Evolutionary conservation across 2,329 filamentous ascomycete genomes (phyloP), one percentile per base, ranked within the genome.

Genomic region (Fusarium zealandicum): DNA sequence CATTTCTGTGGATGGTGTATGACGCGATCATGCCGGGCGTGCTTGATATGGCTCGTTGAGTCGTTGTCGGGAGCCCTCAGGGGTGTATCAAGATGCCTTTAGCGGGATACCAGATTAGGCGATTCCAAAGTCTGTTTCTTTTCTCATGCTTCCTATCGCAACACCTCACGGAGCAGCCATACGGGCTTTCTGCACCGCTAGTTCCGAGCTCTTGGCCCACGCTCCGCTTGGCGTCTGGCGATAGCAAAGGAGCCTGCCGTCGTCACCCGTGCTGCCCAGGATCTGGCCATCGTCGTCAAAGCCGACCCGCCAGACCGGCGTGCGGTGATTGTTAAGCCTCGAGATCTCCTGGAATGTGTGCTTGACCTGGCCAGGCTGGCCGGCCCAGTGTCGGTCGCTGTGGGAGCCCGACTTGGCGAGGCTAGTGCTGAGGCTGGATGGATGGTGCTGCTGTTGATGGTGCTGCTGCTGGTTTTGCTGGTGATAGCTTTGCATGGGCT

Each of bases 211-310:
- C 72, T 84, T 83, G 0, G 79, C 80, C 84, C 84, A 87, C 8
- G 74, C 67, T 0, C 83, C 83, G 52, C 80, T 80, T 0, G 83
- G 82, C 35, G 76, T 79, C 71, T 87, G 83, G 12, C 85, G 79
- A 68, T 85, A 88, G 57, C 85, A 84, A 65, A 86, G 73, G 53
- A 88, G 68, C 69, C 80, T 83, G 10, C 89, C 90, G 70, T 93
- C 89, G 60, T 93, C 90, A 3, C 90, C 90, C 1, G 89, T 90
- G 33, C 87, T 89, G 2, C 90, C 86, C 7, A 93, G 76, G 11
- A 93, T 81, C 71, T 91, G 88, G 5, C 89, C 89, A 76, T 85
- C 80, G 47, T 82, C 81, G 64, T 87, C 84, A 64, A 92, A 93
- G 1, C 83, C 83, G 3, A 93, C 85, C 17, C 88, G 79, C 90